Base-by-base conservation (phyloP, 2,329 filamentous ascomycete species). In the Neocatenulostroma microsporum region DNA sequence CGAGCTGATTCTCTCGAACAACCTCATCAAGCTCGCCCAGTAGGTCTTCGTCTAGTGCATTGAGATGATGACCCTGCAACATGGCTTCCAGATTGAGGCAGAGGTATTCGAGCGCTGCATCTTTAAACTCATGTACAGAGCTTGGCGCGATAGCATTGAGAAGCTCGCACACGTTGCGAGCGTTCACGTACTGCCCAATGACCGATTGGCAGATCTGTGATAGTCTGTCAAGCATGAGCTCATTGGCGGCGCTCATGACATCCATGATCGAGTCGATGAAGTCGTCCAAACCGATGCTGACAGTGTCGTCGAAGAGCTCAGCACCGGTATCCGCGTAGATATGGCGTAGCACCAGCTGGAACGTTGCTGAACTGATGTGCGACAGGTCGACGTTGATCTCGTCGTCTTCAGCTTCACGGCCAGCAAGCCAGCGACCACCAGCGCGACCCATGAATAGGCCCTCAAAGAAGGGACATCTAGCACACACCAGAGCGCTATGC, bases 181-280 rank as follows among this genome's bases (percentile, higher is more conserved):
- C 82, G 32, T 78, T 86, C n/a, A 87, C 77, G 61, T 91, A 93
- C 33, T 76, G 76, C 23, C 87, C 88, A 41, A 96, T 74, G 15
- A 87, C 65, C 40, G 76, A 78, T 57, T 98, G 91, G 58, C 91
- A 96, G 19, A 93, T 78, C 57, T 94, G 84, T 4, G 85, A 86
- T 4, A 98, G 66, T 5, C 88, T 75, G 56, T 95, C 87, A 30
- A 98, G 73, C 88, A 98, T 95, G 39, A 98, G 67, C 60, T 98
- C 89, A 55, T 98, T 91, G 10, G 88, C 86, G 35, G 85, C 81
- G 38, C 78, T 78, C 73, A 96, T 81, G 29, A 96, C 84, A 50
- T 94, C 87, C 63, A 96, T 74, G 7, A 95, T 73, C n/a, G 91
- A 68, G 50, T 96, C 87, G 4, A 88, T 77, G 45, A 94, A 87